Evolutionary conservation across 108 stramenopile species (phyloP).

Genomic region (Conticribra weissflogii): DNA sequence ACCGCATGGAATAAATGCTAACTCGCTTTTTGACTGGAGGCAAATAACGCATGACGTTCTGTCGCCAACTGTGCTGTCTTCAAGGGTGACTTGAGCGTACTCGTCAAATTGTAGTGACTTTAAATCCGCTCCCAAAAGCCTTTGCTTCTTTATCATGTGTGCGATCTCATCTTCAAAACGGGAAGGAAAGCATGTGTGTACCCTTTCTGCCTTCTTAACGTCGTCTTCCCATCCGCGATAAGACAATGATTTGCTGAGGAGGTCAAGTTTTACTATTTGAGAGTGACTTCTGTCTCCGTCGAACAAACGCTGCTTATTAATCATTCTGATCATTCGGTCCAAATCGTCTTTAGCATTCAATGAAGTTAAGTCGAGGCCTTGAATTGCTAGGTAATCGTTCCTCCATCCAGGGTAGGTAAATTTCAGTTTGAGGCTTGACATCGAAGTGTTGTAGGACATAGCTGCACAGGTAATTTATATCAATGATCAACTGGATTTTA

Average conservation of each 20-base stretch:
- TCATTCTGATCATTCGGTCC: slow-evolving; percentile 16
- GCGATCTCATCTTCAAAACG: slow-evolving; percentile 12
- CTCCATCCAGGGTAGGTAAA: slow-evolving; percentile 20
- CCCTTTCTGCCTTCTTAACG: slow-evolving; percentile 15
- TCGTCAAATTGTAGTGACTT: neutral
- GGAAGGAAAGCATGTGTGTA: slow-evolving; percentile 24
- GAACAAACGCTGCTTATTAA: slow-evolving; percentile 16
- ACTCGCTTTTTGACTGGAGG: slow-evolving; percentile 8
- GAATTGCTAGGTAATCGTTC: slow-evolving; percentile 18
- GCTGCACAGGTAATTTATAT: neutral
- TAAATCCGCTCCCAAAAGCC: slow-evolving; percentile 3
- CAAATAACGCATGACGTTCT: slow-evolving; percentile 6
- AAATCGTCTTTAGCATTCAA: neutral
- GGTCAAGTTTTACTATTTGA: slow-evolving; percentile 19
- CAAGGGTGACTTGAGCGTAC: neutral
- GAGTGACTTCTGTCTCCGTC: slow-evolving; percentile 16
- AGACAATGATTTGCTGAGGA: neutral
- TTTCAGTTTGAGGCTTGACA: too few species aligned
- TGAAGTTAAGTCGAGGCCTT: neutral
- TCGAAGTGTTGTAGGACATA: neutral
- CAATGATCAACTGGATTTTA: too few species aligned
- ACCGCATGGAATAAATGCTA: slow-evolving; percentile 22
- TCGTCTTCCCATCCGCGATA: slow-evolving; percentile 14
- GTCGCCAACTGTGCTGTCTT: neutral
- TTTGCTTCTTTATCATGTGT: slow-evolving; percentile 4